These are phyloP conservation scores for Eucalyptus erythrocorys DNA, from an alignment of 345 rosid genomes.

Conservation along the genomic window DNA sequence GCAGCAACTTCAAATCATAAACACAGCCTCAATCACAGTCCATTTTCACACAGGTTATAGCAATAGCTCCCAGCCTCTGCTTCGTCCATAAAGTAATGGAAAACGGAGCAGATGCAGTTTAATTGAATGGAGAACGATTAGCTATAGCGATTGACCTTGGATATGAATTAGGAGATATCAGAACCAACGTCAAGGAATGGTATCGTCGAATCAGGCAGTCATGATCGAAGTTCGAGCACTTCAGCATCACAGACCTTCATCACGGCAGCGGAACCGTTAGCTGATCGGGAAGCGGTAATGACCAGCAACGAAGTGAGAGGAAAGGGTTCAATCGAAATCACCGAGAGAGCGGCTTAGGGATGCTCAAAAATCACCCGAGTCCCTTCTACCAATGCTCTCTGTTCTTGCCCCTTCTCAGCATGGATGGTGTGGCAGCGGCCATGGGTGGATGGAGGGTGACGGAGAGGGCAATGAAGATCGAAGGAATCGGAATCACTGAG, in stretches of 20 bases:
- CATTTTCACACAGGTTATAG: neutral
- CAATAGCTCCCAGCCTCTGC: neutral
- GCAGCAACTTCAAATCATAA: neutral
- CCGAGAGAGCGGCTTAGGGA: neutral
- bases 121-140: neutral
- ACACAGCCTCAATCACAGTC: neutral
- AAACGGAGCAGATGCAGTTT: neutral
- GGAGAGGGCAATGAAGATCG: too few relatives aligned
- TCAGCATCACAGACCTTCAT: too few relatives aligned
- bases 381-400: too few relatives aligned
- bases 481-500: too few relatives aligned
- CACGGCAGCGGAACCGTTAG: neutral
- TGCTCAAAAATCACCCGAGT: too few relatives aligned
- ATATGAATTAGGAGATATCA: neutral
- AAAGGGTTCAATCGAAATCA: neutral
- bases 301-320: neutral
- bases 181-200: neutral
- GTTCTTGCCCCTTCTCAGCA: neutral
- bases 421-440: neutral
- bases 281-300: neutral
- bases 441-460: too few relatives aligned
- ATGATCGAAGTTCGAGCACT: neutral
- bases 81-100: neutral
- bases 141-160: neutral
- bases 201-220: neutral